Evolutionary conservation across 73 alveolate species (phyloP), one percentile per base, ranked within the genome.

Genomic region (Blepharisma japonicum): DNA sequence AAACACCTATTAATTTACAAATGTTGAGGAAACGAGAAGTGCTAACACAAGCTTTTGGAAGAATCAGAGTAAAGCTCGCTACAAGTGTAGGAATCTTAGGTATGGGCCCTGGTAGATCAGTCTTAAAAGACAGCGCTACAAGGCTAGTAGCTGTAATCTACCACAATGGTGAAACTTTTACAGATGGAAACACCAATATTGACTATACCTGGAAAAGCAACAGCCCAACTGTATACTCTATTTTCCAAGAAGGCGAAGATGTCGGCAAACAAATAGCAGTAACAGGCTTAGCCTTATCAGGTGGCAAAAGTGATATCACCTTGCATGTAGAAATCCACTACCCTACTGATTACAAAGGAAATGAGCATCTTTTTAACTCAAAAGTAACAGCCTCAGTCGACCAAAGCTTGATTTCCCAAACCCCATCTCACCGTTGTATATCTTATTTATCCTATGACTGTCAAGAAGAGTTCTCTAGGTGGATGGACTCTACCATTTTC

Each of bases 41-140:
- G 4, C 74, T 61, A 1, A 61, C 74, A 0, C 74, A 61, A 61
- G 74, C 74, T 25, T n/a, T n/a, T 14, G 74, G 50, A 61, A 61
- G 46, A 25, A 25, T 61, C 47, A 80, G 94, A 71, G 93, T 92
- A 45, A 86, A 87, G 54, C 86, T 92, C 38, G 93, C 94, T 25
- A 61, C 74, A 18, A 18, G 49, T 61, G 74, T 61, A 20, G 74
- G 74, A 4, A 61, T 61, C 5, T 9, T 61, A 8, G 74, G 74
- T 18, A 61, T 61, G 74, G 74, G 74, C 0, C 74, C 74, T 61
- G 74, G 74, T 1, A 14, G 74, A 61, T 14, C 49, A 14, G 74
- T 61, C 14, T 61, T 61, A 61, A 25, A 18, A 18, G 74, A 61
- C 23, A 61, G 74, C 47, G 74, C 74, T 2, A 61, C 74, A 9